Evolutionary conservation across 306 rosid genomes (phyloP).

Genomic region (Vigna mungo): DNA sequence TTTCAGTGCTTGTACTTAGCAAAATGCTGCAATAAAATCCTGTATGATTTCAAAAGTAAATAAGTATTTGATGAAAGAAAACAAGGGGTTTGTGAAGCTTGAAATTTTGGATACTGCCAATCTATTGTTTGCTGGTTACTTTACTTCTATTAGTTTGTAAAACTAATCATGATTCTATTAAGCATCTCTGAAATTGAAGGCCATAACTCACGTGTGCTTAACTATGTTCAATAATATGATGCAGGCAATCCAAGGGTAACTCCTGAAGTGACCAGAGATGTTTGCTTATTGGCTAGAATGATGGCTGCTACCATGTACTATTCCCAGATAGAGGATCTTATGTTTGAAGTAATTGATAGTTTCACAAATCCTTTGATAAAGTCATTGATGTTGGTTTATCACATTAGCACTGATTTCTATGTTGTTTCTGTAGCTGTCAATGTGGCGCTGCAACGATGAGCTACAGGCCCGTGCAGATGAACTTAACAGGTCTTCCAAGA

Average conservation of each 20-base stretch:
- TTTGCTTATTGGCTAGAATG: slow-evolving; percentile 88
- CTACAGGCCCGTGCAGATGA: slow-evolving; percentile 79
- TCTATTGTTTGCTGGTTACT: too few species aligned
- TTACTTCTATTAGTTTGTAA: too few species aligned
- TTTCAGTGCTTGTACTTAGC: neutral
- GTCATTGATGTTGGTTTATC: slow-evolving; percentile 10
- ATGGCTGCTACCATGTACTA: slow-evolving; percentile 87
- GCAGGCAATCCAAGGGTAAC: slow-evolving; percentile 93
- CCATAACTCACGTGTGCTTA: neutral
- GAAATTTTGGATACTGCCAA: neutral
- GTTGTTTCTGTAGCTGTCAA: slow-evolving; percentile 68
- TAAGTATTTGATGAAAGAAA: neutral
- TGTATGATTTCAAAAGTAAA: slow-evolving; percentile 24
- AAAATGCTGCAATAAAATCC: neutral
- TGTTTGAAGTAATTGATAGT: slow-evolving; percentile 73
- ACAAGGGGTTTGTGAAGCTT: neutral
- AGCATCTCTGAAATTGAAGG: neutral
- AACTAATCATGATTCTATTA: neutral
- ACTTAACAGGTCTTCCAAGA: slow-evolving; percentile 70
- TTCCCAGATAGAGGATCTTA: slow-evolving; percentile 85
- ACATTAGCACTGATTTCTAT: slow-evolving; percentile 28
- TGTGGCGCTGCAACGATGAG: slow-evolving; percentile 98
- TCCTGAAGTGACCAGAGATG: slow-evolving; percentile 91
- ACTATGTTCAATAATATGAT: slow-evolving; percentile 26
- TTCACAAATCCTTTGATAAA: slow-evolving; percentile 17